Evolutionary conservation across 352 stramenopile genomes (phyloP).

Genomic region (Aphanomyces stellatus): DNA sequence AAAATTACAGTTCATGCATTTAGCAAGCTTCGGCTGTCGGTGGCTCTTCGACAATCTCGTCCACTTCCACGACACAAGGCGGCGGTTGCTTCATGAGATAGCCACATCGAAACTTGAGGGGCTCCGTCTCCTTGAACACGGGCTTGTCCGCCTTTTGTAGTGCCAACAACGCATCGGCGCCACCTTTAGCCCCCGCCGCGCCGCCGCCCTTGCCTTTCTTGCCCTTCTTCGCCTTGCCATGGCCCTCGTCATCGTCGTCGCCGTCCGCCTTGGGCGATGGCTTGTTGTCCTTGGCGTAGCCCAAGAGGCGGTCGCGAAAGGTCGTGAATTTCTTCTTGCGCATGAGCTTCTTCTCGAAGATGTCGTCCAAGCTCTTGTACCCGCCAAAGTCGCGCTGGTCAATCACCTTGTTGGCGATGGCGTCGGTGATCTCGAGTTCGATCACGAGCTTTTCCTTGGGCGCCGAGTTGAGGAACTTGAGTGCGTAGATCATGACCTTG

Average conservation of each 20-base stretch:
- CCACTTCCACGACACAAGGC: not conserved
- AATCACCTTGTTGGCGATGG: conserved; percentile 1
- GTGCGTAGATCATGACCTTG: not conserved
- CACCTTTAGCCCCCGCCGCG: not conserved
- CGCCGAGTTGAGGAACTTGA: conserved; percentile 16
- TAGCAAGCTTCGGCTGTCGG: not conserved
- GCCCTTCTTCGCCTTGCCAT: not conserved
- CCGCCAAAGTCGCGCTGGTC: conserved; percentile 17
- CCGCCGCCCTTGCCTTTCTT: not conserved
- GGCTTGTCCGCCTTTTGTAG: not conserved
- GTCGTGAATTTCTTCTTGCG: conserved; percentile 11
- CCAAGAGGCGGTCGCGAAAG: not conserved
- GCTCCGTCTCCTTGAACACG: not conserved
- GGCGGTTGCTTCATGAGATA: not conserved
- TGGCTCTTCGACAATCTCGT: not conserved
- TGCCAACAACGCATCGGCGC: too few species aligned
- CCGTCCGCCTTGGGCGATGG: not conserved
- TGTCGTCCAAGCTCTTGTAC: conserved; percentile 7
- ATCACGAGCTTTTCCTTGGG: conserved; percentile 4
- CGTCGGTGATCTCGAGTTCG: not conserved
- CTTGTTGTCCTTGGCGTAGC: not conserved
- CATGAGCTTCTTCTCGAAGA: conserved; percentile 17
- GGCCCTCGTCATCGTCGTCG: not conserved
- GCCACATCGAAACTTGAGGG: not conserved
- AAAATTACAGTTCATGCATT: too few species aligned